These are phyloP conservation scores for Albophoma yamanashiensis DNA, from an alignment of 2,329 filamentous ascomycete species.

Conservation along the genomic window DNA sequence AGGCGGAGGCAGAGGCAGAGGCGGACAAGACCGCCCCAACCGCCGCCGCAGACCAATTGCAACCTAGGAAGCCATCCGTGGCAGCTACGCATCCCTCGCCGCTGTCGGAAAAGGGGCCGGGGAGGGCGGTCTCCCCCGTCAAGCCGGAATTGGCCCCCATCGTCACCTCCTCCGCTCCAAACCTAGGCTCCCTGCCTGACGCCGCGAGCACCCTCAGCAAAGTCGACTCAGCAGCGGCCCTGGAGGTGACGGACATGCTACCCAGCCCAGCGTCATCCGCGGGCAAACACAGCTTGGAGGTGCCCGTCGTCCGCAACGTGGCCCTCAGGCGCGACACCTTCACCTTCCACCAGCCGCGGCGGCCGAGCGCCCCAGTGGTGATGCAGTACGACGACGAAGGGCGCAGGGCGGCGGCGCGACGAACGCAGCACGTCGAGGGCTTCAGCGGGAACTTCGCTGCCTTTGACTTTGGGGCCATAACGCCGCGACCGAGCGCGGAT, in stretches of 20 bases:
- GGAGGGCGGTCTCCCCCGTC: conserved; percentile 10
- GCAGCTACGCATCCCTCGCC: conserved; percentile 24
- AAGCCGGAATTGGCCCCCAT: not conserved
- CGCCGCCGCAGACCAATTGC: not conserved
- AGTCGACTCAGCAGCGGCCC: conserved; percentile 10
- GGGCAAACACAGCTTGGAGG: conserved; percentile 29
- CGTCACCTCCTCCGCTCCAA: conserved; percentile 6
- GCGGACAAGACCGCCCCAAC: not conserved
- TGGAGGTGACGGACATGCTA: conserved; percentile 8
- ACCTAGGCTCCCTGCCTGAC: conserved; percentile 9
- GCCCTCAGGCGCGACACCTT: conserved; percentile 40
- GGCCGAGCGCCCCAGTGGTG: conserved; percentile 36
- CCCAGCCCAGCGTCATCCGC: conserved; percentile 32
- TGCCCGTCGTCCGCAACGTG: conserved; percentile 36
- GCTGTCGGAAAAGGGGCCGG: conserved; percentile 21
- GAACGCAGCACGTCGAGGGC: conserved; percentile 17
- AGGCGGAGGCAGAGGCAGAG: not conserved
- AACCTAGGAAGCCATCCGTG: not conserved
- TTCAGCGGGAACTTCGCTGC: conserved; percentile 26
- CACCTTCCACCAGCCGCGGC: conserved; percentile 31
- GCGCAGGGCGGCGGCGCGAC: conserved; percentile 9
- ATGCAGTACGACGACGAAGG: conserved; percentile 21
- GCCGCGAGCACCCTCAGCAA: conserved; percentile 14
- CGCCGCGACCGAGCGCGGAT: conserved; percentile 7
- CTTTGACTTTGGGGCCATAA: conserved; percentile 25